phyloP scores from a whole-genome alignment of 176 grass and related monocot species.

The Carex pumila region DNA sequence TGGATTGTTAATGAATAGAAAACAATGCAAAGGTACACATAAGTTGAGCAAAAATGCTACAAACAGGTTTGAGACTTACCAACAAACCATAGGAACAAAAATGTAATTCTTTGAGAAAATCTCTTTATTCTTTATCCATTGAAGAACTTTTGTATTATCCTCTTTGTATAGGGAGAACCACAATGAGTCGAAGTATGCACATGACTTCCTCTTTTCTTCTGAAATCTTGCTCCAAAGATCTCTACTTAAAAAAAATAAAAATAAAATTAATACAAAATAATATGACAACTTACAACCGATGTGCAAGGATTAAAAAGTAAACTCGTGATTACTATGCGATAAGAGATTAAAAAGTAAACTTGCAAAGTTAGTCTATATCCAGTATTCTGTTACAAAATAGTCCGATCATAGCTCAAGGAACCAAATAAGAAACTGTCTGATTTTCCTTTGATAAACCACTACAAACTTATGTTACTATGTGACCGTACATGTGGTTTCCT shows the following conservation, averaged over 20 bases:
- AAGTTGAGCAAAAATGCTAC: neutral
- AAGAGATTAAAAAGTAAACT: neutral
- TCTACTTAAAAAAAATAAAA: conserved; percentile 44
- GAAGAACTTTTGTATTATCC: conserved; percentile 47
- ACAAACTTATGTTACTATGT: neutral
- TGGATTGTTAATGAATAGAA: neutral
- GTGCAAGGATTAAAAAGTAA: too few species aligned
- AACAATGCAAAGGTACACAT: neutral
- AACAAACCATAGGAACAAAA: conserved; percentile 85
- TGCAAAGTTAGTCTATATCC: neutral
- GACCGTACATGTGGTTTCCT: neutral
- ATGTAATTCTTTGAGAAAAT: conserved; percentile 78
- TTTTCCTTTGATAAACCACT: neutral
- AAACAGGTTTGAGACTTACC: conserved; percentile 32
- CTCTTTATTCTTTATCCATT: conserved; percentile 70
- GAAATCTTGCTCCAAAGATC: conserved; percentile 62
- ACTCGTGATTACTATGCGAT: too few species aligned
- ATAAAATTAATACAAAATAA: neutral
- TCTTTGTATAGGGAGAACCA: conserved; percentile 77
- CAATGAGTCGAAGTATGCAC: conserved; percentile 74
- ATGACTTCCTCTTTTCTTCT: conserved; percentile 63
- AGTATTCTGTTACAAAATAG: neutral
- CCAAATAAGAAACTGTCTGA: neutral
- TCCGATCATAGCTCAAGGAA: neutral
- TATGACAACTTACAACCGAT: too few species aligned